Evolutionary conservation across 1,284 basidiomycete species (phyloP).

Genomic region (Trametes polyzona): DNA sequence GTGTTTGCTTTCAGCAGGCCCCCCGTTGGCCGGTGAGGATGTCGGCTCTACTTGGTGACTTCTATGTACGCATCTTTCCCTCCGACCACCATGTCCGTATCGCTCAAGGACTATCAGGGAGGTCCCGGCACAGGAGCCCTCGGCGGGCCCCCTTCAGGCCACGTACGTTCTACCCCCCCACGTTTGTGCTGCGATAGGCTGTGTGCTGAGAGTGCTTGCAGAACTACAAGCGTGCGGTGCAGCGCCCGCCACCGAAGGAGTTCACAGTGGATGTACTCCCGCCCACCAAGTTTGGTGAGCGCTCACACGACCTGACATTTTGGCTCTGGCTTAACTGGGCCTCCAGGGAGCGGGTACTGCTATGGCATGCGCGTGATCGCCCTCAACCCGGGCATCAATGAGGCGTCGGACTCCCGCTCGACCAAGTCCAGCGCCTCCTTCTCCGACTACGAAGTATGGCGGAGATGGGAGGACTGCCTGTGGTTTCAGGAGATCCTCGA

Average conservation of each 20-base stretch:
- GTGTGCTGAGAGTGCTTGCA: conserved; percentile 23
- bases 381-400: conserved; percentile 36
- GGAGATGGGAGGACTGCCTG: conserved; percentile 80
- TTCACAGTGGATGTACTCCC: conserved; percentile 62
- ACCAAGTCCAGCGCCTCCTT: conserved; percentile 33
- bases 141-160: conserved; percentile 33
- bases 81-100: conserved; percentile 8
- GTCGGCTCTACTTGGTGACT: conserved; percentile 18
- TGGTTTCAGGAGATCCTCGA: conserved; percentile 74
- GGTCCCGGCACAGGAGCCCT: conserved; percentile 33
- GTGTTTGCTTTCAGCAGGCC: conserved; percentile 4
- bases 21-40: conserved; percentile 3
- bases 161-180: conserved; percentile 28
- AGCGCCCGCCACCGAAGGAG: conserved; percentile 57
- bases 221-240: conserved; percentile 62
- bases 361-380: conserved; percentile 68
- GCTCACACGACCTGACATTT: conserved; percentile 7
- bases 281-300: conserved; percentile 60
- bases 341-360: conserved; percentile 52
- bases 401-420: conserved; percentile 38
- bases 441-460: conserved; percentile 70
- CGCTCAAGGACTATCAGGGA: conserved; percentile 26
- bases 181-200: not conserved
- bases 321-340: not conserved
- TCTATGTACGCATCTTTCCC: conserved; percentile 13